These are phyloP conservation scores for Penicillium sp. DNA, from an alignment of 2,329 filamentous ascomycete species.

Conservation along the genomic window DNA sequence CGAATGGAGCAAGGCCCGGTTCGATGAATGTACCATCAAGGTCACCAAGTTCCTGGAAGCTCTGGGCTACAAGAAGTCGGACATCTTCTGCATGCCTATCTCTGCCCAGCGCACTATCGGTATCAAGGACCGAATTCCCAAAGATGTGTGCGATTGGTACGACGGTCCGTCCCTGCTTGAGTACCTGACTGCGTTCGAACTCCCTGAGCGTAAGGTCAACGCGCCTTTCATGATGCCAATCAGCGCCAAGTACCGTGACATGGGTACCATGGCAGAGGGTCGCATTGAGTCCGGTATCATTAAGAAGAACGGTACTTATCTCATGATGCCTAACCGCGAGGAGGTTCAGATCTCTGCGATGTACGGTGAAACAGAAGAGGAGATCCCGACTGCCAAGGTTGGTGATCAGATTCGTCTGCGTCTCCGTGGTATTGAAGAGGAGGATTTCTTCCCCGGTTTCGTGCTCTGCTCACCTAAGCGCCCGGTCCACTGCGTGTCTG, in stretches of 20 bases:
- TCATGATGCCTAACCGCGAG: slow-evolving; percentile 96
- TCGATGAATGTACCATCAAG: slow-evolving; percentile 89
- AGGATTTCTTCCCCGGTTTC: slow-evolving; percentile 92
- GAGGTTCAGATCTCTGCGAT: slow-evolving; percentile 76
- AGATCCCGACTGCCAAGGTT: slow-evolving; percentile 75
- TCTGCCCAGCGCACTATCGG: slow-evolving; percentile 82
- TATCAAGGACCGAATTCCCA: slow-evolving; percentile 83
- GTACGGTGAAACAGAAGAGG: slow-evolving; percentile 95
- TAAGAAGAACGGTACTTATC: slow-evolving; percentile 79
- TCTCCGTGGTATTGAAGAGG: slow-evolving; percentile 92
- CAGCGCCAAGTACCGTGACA: slow-evolving; percentile 91
- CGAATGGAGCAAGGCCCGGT: slow-evolving; percentile 90
- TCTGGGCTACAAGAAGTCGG: slow-evolving; percentile 92
- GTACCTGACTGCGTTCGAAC: slow-evolving; percentile 90
- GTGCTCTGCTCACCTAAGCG: slow-evolving; percentile 94
- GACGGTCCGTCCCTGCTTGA: slow-evolving; percentile 87
- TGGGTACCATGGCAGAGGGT: slow-evolving; percentile 96
- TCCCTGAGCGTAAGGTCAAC: slow-evolving; percentile 91
- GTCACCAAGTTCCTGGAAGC: slow-evolving; percentile 83
- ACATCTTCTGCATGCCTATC: slow-evolving; percentile 94
- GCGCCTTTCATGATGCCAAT: slow-evolving; percentile 99
- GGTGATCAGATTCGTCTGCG: slow-evolving; percentile 94
- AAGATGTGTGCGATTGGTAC: slow-evolving; percentile 76
- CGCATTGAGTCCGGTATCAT: slow-evolving; percentile 94
- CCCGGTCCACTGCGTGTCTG: slow-evolving; percentile 81